Evolutionary conservation across 108 stramenopile species (phyloP), one percentile per base, ranked within the genome.

Genomic region (Epithemia pelagica): DNA sequence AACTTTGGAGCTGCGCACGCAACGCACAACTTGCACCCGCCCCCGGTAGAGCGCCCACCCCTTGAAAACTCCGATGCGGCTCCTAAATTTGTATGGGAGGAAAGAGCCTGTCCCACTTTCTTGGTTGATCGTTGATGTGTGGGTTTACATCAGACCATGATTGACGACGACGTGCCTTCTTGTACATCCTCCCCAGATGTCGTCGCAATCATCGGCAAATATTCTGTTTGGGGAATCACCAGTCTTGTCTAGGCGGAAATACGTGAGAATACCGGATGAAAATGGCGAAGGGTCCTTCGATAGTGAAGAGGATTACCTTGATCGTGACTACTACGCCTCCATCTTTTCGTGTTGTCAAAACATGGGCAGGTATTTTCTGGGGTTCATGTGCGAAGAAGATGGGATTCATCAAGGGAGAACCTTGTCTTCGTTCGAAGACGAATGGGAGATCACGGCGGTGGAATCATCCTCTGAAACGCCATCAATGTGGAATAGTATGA

Each of bases 391-490:
- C 61, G 79, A 83, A 71, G 76, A 80, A 29, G 51, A 74, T 21
- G 72, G 69, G 54, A 54, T 66, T 2, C n/a, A 26, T 25, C 23
- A 59, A 22, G 76, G 74, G 82, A 82, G 88, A n/a, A 92, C 87
- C 53, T n/a, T 72, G 57, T 72, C 84, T n/a, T 66, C 87, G 0
- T 87, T 77, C 62, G 70, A 68, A 2, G 74, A 73, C n/a, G 77
- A 79, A 32, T 59, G 68, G 33, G 75, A 82, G 2, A 70, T 80
- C 3, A 73, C 77, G 30, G 83, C 90, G 8, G 63, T 88, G 65
- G 88, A 37, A 83, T 86, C 15, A 74, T 78, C 19, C 86, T 91
- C 64, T 74, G 87, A 33, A 63, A 81, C 26, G 70, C 69, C 67
- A 67, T 80, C 66, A 66, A 64, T 51, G 37, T 31, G 56, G 62